These are phyloP conservation scores for Keithomyces neogunnii DNA, from an alignment of 2,329 filamentous ascomycete genomes.

Conservation along the genomic window DNA sequence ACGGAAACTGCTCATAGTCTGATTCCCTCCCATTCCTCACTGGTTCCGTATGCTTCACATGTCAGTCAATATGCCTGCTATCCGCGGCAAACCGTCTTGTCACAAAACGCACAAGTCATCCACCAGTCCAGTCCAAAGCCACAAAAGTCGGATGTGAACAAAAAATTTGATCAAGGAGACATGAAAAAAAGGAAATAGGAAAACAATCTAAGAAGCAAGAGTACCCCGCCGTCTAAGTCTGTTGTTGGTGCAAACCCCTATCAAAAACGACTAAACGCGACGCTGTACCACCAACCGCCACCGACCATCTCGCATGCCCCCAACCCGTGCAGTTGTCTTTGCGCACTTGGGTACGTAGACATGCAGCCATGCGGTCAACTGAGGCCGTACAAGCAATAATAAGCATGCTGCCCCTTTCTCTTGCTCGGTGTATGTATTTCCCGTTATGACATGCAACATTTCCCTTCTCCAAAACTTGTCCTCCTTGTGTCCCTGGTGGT, in stretches of 20 bases:
- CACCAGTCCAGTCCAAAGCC: neutral
- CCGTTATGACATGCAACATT: neutral
- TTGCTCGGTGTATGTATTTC: neutral
- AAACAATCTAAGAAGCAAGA: neutral
- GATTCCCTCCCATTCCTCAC: neutral
- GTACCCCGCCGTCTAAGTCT: conserved; percentile 5
- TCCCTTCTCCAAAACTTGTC: neutral
- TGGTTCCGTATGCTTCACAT: neutral
- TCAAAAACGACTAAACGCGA: conserved; percentile 4
- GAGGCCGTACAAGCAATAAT: conserved; percentile 1
- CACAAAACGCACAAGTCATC: neutral
- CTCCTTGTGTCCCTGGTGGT: neutral
- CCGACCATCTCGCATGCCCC: neutral
- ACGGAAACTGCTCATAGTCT: conserved; percentile 1
- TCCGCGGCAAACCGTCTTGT: neutral
- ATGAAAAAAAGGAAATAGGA: conserved; percentile 3
- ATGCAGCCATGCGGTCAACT: neutral
- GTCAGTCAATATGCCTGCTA: neutral
- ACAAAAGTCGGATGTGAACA: neutral
- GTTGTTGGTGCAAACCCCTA: neutral
- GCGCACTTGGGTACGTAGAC: neutral
- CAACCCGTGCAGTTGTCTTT: neutral
- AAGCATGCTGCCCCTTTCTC: neutral
- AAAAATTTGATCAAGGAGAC: neutral
- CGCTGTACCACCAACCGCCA: conserved; percentile 1